A percentile compares a stretch with the other conserved stretches of the same genome.
Evolutionary conservation across 345 rosid species (phyloP).

Genomic region (Brassica cretica): DNA sequence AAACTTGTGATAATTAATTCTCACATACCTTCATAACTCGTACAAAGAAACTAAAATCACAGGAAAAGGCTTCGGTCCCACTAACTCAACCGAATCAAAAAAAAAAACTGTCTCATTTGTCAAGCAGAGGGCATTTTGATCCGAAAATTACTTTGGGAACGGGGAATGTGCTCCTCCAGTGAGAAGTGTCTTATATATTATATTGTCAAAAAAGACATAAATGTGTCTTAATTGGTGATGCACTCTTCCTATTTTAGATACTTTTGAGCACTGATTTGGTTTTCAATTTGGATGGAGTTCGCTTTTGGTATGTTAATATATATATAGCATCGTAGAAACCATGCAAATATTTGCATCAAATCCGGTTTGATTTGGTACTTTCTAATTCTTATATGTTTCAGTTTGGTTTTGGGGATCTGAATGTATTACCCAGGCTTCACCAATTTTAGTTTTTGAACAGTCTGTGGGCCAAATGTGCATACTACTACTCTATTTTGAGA

Average conservation of each 20-base stretch:
- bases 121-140: background rate
- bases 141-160: background rate
- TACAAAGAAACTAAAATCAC: too few relatives aligned
- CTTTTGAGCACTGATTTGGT: background rate
- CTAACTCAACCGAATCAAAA: background rate
- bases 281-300: background rate
- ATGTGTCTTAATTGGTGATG: background rate
- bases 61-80: background rate
- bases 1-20: background rate
- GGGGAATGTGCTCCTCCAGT: background rate
- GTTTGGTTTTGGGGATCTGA: too few relatives aligned
- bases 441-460: background rate
- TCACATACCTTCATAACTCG: background rate
- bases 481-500: background rate
- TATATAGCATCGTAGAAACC: too few relatives aligned
- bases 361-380: too few relatives aligned
- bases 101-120: background rate
- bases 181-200: too few relatives aligned
- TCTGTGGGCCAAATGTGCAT: background rate
- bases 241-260: background rate
- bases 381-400: too few relatives aligned
- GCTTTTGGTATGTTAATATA: background rate
- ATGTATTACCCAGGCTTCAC: background rate
- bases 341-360: too few relatives aligned
- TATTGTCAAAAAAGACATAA: background rate